A percentile compares a stretch with the other conserved stretches of the same genome.
Evolutionary conservation across 2,329 filamentous ascomycete genomes (phyloP).

Genomic region (Teratosphaeria viscida): DNA sequence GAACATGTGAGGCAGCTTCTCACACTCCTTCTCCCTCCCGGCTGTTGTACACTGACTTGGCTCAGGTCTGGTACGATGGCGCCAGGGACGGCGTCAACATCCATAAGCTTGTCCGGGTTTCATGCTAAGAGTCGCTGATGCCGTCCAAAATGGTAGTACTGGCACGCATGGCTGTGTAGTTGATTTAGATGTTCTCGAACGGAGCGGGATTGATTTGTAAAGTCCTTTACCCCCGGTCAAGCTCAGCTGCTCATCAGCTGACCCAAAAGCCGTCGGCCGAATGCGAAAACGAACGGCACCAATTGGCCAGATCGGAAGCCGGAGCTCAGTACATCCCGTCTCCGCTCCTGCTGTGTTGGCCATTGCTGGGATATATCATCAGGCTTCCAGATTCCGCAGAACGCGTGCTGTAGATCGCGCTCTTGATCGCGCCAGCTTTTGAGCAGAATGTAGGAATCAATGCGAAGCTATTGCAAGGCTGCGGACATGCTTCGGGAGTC

Average conservation of each 20-base stretch:
- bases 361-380: neutral
- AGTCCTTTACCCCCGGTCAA: neutral
- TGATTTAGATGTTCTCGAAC: slow-evolving; percentile 1
- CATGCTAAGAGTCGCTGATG: neutral
- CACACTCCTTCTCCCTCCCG: slow-evolving; percentile 4
- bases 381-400: neutral
- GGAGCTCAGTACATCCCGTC: neutral
- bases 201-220: neutral
- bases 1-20: slow-evolving; percentile 21
- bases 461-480: neutral
- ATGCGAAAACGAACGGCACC: neutral
- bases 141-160: neutral
- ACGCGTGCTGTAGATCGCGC: neutral
- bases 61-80: neutral
- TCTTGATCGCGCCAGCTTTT: neutral
- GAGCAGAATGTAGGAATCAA: neutral
- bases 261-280: neutral
- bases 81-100: neutral
- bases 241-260: neutral
- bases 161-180: neutral
- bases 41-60: neutral
- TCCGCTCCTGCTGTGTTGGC: neutral
- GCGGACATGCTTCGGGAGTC: neutral
- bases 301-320: neutral
- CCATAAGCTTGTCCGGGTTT: neutral